Conservation (phyloP, 2,329 filamentous ascomycete species). For the Aschersonia sp. region DNA sequence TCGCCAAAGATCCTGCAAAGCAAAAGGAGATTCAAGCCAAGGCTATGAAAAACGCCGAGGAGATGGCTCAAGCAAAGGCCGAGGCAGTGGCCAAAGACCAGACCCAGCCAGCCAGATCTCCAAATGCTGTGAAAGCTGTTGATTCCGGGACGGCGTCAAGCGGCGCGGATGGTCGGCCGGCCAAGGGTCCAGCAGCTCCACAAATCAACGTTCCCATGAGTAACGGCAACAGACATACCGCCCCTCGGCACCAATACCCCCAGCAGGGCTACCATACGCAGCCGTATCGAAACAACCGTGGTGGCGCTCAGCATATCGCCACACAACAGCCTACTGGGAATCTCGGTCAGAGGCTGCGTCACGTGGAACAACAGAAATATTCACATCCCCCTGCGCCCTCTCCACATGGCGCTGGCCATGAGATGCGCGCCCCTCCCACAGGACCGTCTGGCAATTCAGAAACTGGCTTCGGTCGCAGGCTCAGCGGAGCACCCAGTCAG, state of each 20-base stretch:
- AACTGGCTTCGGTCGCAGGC: conserved; percentile 35
- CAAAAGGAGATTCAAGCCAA: conserved; percentile 88
- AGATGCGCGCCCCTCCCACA: conserved; percentile 58
- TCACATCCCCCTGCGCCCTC: conserved; percentile 26
- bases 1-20: conserved; percentile 92
- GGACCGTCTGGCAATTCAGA: conserved; percentile 51
- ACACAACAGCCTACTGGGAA: conserved; percentile 27
- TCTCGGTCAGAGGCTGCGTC: conserved; percentile 35
- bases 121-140: conserved; percentile 22
- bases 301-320: conserved; percentile 25
- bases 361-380: conserved; percentile 36
- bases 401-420: conserved; percentile 41
- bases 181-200: conserved; percentile 20
- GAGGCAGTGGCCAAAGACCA: conserved; percentile 29
- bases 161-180: conserved; percentile 13
- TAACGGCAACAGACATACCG: conserved; percentile 27
- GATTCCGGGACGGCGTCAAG: conserved; percentile 9
- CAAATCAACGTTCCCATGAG: conserved; percentile 13
- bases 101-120: conserved; percentile 26
- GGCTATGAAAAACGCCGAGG: conserved; percentile 61
- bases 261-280: conserved; percentile 30
- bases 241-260: conserved; percentile 32
- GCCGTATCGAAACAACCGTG: conserved; percentile 33
- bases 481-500: conserved; percentile 35
- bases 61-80: conserved; percentile 40